Base-by-base conservation (phyloP, 208 protist species). In the Zelonia costaricensis region DNA sequence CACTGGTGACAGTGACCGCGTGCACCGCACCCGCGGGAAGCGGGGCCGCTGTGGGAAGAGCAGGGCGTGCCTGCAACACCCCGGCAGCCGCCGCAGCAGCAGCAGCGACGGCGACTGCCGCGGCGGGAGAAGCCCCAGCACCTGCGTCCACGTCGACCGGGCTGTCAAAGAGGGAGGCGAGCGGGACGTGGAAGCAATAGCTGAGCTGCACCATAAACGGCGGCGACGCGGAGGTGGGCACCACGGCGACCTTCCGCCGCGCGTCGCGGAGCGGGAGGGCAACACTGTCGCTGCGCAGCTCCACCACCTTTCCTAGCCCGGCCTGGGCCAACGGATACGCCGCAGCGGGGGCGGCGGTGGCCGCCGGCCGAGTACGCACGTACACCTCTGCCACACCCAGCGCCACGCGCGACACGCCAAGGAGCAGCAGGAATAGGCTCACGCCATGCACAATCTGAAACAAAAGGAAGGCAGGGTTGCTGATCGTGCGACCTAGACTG, bases 401-500 rank as follows among this genome's bases (percentile, higher is more conserved):
- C 36, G 76, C 8, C 4, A 85, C 59, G 16, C 77, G 73, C 6
- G 62, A 53, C 7, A 69, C 46, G 13, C 82, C 80, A 4, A 92
- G 62, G 22, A 82, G 40, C 12, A 88, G 18, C 45, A 86, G 78
- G 60, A 90, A 88, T 0, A 82, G 35, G 35, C 80, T 86, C n/a
- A 83, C 45, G 20, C 43, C 69, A 67, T 93, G 66, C 12, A 86
- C 4, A 35, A 93, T 89, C 58, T 93, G 86, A 7, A 76, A 60
- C 36, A 88, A 62, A 0, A 88, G 67, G 58, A 79, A 93, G 4
- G 69, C 18, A 4, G 86, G 86, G 60, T 73, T 77, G 47, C 65
- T 76, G 33, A 86, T 69, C 3, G 71, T 71, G 31, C 84, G 77
- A 2, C 88, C 88, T 12, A 93, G 70, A 27, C 74, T 58, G 55